Conservation (phyloP, 2,329 filamentous ascomycete species). For the Botryotinia convoluta region DNA sequence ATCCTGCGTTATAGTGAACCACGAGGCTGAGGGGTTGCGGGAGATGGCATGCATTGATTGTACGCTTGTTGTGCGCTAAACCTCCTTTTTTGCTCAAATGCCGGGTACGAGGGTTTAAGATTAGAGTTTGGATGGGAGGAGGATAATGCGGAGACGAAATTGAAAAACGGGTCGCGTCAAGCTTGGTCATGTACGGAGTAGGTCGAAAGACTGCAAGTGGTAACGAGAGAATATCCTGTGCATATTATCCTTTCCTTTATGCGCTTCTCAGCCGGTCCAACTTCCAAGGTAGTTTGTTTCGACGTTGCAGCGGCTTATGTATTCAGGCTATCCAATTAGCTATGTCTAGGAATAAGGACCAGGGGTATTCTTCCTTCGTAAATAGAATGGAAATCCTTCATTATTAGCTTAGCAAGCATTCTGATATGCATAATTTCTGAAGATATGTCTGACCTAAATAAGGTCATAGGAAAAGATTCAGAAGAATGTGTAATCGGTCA, state of each 20-base stretch:
- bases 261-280: conserved; percentile 5
- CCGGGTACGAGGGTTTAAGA: conserved; percentile 16
- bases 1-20: neutral
- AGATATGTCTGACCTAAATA: neutral
- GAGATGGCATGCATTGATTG: conserved; percentile 21
- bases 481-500: neutral
- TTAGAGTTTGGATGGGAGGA: conserved; percentile 16
- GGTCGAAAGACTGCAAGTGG: neutral
- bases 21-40: conserved; percentile 17
- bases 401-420: neutral
- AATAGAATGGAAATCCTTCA: neutral
- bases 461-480: neutral
- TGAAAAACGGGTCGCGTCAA: conserved; percentile 9
- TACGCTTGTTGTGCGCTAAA: conserved; percentile 1
- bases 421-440: conserved; percentile 2
- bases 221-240: neutral
- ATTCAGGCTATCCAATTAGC: conserved; percentile 7
- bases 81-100: conserved; percentile 13
- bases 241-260: neutral
- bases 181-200: neutral
- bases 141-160: conserved; percentile 9
- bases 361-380: neutral
- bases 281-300: conserved; percentile 5
- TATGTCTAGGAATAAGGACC: neutral
- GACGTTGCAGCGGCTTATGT: conserved; percentile 11